These are phyloP conservation scores for Teratosphaeria epicoccoides DNA, from an alignment of 2,329 filamentous ascomycete genomes.

Conservation along the genomic window DNA sequence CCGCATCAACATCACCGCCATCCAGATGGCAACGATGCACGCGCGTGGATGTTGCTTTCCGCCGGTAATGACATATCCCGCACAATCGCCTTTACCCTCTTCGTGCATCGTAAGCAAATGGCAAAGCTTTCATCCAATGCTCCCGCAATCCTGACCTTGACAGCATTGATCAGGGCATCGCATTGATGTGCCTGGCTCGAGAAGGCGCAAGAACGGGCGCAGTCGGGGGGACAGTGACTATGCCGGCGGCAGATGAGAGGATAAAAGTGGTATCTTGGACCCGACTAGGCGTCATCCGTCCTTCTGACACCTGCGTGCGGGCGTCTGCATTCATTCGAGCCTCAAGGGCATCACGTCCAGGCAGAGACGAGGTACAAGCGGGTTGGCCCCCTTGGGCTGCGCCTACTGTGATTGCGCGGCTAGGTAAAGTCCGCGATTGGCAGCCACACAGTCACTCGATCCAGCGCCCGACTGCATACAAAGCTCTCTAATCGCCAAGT, in stretches of 20 bases:
- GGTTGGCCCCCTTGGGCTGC: neutral
- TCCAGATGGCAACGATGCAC: conserved; percentile 3
- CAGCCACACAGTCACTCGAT: neutral
- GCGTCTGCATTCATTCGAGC: too few species aligned
- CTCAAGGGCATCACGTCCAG: too few species aligned
- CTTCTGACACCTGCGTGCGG: too few species aligned
- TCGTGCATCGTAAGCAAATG: conserved; percentile 1
- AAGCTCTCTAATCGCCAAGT: too few species aligned
- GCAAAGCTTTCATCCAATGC: neutral
- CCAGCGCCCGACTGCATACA: neutral
- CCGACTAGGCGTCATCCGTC: too few species aligned
- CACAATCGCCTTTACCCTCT: neutral
- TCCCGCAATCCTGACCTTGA: too few species aligned
- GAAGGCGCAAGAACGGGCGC: too few species aligned
- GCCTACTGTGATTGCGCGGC: neutral
- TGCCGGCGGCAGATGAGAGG: too few species aligned
- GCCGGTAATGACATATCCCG: conserved; percentile 4
- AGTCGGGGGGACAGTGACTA: too few species aligned
- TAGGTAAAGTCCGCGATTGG: neutral
- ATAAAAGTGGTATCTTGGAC: too few species aligned
- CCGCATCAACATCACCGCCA: conserved; percentile 10
- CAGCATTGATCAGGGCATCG: too few species aligned
- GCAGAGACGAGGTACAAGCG: neutral
- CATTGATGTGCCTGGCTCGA: too few species aligned
- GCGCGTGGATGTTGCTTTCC: conserved; percentile 1